Evolutionary conservation across 1,284 basidiomycete species (phyloP), one percentile per base, ranked within the genome.

Genomic region (Leccinum pachyderme): DNA sequence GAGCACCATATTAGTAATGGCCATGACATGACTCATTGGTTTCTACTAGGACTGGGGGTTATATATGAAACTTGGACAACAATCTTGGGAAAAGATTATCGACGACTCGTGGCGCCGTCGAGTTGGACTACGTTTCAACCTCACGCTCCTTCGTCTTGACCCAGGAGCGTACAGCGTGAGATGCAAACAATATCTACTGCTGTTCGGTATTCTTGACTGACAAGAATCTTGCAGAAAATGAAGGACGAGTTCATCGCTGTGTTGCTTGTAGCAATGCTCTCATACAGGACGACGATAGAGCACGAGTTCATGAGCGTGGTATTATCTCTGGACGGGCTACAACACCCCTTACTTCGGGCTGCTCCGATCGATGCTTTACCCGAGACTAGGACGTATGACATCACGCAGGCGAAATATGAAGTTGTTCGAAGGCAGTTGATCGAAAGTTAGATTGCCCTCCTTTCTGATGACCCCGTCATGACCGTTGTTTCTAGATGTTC

Each of bases 81-180:
- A 83, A 55, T 85, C 84, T 31, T 89, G 82, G 81, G 76, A 80
- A 56, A 75, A 81, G 35, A 77, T 89, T 47, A 75, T 76, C 24
- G 79, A 89, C 56, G 65, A 73, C 39, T 73, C 72, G 47, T 83
- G 81, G 60, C 75, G 81, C 15, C 77, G 80, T 39, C 81, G 89
- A 51, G 81, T 93, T 27, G 84, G 87, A 12, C 67, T 93, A 46
- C 79, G 83, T 13, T 84, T 94, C 66, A 83, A 87, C 75, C 77
- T 81, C 47, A 84, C 78, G 51, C 72, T 93, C 2, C 77, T 91
- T 33, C 71, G 76, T 46, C 73, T 87, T 9, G 86, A 94, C 62
- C 84, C 86, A 0, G 74, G 72, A 49, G 77, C 83, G 27, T 92
- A 90, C 65, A 53, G 61, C 51, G 89, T 89, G 57, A 63, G 81